Conservation (phyloP, 1,284 basidiomycete species). For the Naganishia albida region DNA sequence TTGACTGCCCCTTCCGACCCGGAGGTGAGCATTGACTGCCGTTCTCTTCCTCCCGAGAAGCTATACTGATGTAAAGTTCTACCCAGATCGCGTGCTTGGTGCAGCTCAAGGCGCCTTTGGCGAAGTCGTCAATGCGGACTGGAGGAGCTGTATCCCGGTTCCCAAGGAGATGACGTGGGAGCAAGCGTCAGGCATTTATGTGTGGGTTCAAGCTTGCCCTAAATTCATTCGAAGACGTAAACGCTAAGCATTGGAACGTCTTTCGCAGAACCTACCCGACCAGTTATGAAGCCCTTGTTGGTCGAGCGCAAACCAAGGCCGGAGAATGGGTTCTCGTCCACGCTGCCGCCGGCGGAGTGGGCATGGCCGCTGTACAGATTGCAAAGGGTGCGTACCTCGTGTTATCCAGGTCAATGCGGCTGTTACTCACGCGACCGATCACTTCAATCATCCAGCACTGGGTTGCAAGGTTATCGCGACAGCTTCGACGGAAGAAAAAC, state of each 20-base stretch:
- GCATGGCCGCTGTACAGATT: constrained; percentile 84
- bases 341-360: constrained; percentile 84
- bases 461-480: constrained; percentile 58
- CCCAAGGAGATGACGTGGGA: constrained; percentile 67
- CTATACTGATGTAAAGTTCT: background rate
- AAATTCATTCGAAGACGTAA: background rate
- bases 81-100: constrained; percentile 81
- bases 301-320: constrained; percentile 72
- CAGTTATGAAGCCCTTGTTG: constrained; percentile 82
- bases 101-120: constrained; percentile 74
- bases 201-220: constrained; percentile 2
- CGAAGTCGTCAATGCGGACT: constrained; percentile 66
- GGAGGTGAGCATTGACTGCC: constrained; percentile 56
- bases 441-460: constrained; percentile 33
- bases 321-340: constrained; percentile 89
- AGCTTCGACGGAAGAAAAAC: constrained; percentile 53
- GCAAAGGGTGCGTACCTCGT: constrained; percentile 62
- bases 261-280: constrained; percentile 74
- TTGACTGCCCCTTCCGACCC: constrained; percentile 73
- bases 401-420: too few species aligned
- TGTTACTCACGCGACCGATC: too few species aligned
- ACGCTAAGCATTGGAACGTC: background rate
- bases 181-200: constrained; percentile 57
- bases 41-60: too few species aligned
- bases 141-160: constrained; percentile 60